phyloP scores from a whole-genome alignment of 2,329 filamentous ascomycete species.

The Stromatinia cepivora region DNA sequence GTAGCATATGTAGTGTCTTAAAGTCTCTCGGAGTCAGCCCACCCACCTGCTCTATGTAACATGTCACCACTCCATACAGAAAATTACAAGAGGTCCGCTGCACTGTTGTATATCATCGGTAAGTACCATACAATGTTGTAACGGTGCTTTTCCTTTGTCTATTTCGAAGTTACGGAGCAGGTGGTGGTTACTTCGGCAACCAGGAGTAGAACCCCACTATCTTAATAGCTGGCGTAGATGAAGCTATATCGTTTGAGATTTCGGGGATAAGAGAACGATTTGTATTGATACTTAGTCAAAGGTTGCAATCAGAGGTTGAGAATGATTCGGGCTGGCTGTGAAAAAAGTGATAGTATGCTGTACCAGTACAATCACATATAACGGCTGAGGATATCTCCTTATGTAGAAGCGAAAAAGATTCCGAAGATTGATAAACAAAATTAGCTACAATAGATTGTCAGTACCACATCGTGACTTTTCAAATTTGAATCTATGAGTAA shows the following conservation, averaged over 20 bases:
- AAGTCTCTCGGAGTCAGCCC: slow-evolving; percentile 21
- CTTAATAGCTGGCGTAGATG: neutral
- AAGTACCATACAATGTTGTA: slow-evolving; percentile 13
- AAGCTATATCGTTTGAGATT: slow-evolving; percentile 17
- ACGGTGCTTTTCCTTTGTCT: slow-evolving; percentile 3
- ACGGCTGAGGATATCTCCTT: slow-evolving; percentile 22
- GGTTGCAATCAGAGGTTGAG: slow-evolving; percentile 14
- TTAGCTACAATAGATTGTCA: neutral
- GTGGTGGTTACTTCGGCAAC: slow-evolving; percentile 13
- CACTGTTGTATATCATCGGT: slow-evolving; percentile 11
- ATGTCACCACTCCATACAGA: slow-evolving; percentile 16
- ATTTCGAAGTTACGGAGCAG: slow-evolving; percentile 11
- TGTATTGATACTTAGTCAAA: slow-evolving; percentile 3
- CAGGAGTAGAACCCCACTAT: slow-evolving; percentile 18
- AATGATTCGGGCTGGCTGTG: slow-evolving; percentile 8
- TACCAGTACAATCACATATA: slow-evolving; percentile 14
- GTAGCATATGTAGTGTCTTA: slow-evolving; percentile 17
- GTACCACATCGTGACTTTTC: slow-evolving; percentile 17
- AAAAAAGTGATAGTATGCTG: slow-evolving; percentile 20
- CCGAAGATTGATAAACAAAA: slow-evolving; percentile 15
- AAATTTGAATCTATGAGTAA: slow-evolving; percentile 12
- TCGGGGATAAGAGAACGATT: slow-evolving; percentile 18
- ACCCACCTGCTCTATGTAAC: slow-evolving; percentile 9
- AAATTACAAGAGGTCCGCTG: slow-evolving; percentile 16
- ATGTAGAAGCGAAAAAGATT: slow-evolving; percentile 18